phyloP scores from a whole-genome alignment of 495 filamentous ascomycete species.

The Lophiostoma macrostomum region DNA sequence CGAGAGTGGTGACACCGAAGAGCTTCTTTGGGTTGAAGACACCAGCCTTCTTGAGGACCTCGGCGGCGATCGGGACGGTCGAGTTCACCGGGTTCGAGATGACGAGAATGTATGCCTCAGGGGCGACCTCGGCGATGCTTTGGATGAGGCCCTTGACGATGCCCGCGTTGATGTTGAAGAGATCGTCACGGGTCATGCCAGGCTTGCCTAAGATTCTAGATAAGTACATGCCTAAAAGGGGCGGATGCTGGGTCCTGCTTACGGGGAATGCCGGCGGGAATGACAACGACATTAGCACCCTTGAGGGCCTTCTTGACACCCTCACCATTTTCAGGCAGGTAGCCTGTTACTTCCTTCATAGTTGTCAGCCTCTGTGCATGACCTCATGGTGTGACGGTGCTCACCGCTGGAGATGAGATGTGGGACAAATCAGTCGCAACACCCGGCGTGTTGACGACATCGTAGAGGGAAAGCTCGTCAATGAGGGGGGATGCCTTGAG shows the following conservation, averaged over 20 bases:
- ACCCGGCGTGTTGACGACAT: conserved; percentile 98
- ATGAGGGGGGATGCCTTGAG: conserved; percentile 82
- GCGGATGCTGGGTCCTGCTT: too few relatives aligned
- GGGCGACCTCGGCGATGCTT: conserved; percentile 75
- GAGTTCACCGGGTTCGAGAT: conserved; percentile 99
- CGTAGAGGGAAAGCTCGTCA: conserved; percentile 90
- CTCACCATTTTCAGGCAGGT: conserved; percentile 83
- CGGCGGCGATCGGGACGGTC: conserved; percentile 95
- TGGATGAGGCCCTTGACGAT: conserved; percentile 69
- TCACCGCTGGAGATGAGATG: conserved; percentile 89
- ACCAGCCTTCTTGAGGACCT: conserved; percentile 86
- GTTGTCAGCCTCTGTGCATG: neutral
- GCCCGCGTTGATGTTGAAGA: conserved; percentile 97
- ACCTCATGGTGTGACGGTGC: conserved; percentile 33
- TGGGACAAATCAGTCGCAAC: conserved; percentile 94
- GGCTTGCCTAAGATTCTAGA: conserved; percentile 90
- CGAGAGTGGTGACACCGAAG: conserved; percentile 96
- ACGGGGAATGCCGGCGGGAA: conserved; percentile 97
- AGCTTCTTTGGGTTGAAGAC: conserved; percentile 92
- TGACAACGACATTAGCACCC: conserved; percentile 90
- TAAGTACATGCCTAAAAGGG: neutral
- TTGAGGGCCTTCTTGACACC: conserved; percentile 84
- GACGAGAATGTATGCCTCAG: conserved; percentile 89
- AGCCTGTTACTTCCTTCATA: conserved; percentile 57
- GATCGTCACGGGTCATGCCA: conserved; percentile 98